phyloP scores from a whole-genome alignment of 106 monocot species.

The Acorus gramineus region DNA sequence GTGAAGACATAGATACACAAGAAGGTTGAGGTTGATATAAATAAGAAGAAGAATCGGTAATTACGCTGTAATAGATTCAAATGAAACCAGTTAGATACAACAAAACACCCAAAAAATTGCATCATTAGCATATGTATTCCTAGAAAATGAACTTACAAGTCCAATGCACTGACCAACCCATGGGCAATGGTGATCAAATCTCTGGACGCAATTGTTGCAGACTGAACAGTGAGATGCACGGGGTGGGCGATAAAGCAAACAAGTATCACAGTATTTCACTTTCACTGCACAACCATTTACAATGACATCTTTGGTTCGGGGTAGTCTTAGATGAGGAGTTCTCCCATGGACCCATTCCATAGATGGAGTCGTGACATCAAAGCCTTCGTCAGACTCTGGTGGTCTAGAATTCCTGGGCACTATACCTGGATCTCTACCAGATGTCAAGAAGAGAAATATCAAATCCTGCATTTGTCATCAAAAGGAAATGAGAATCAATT shows the following conservation, averaged over 20 bases:
- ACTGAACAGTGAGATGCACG: conserved; percentile 87
- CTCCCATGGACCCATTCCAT: conserved; percentile 72
- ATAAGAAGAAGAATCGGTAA: conserved; percentile 83
- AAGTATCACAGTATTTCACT: conserved; percentile 92
- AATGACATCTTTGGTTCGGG: conserved; percentile 63
- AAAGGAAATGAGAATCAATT: too few relatives aligned
- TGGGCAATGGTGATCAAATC: conserved; percentile 96
- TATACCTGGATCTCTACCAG: conserved; percentile 92
- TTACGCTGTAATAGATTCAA: conserved; percentile 57
- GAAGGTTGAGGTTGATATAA: conserved; percentile 70
- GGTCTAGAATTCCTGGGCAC: conserved; percentile 65
- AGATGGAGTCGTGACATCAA: conserved; percentile 40
- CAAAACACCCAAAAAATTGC: background rate
- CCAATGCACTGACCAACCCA: conserved; percentile 99
- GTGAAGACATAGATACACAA: conserved; percentile 73
- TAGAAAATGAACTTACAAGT: conserved; percentile 36
- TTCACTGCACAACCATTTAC: conserved; percentile 60
- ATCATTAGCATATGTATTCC: background rate
- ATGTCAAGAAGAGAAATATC: conserved; percentile 65
- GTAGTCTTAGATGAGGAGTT: conserved; percentile 42
- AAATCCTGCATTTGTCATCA: conserved; percentile 39
- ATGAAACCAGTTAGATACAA: background rate
- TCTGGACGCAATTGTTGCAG: conserved; percentile 95
- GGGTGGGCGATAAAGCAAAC: conserved; percentile 80
- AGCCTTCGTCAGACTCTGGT: conserved; percentile 37